phyloP scores from a whole-genome alignment of 2,329 filamentous ascomycete genomes.

The Coniochaeta hoffmannii region DNA sequence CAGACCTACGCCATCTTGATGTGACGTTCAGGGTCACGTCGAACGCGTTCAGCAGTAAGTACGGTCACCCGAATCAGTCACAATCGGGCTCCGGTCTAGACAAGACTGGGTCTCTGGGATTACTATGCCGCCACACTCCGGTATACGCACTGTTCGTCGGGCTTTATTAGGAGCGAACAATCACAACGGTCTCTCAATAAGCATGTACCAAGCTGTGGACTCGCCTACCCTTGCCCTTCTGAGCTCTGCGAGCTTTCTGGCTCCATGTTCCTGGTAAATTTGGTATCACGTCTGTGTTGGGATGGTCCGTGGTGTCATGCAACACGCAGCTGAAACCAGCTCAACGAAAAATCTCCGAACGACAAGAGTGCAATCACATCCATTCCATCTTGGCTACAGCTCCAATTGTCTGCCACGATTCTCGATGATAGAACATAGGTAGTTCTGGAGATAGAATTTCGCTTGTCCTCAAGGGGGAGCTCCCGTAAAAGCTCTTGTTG shows the following conservation, averaged over 20 bases:
- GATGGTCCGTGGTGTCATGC: background rate
- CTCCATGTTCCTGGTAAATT: constrained; percentile 1
- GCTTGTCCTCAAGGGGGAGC: background rate
- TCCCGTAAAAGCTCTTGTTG: background rate
- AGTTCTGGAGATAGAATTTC: background rate
- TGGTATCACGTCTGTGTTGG: constrained; percentile 1
- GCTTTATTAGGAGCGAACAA: background rate
- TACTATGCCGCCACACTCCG: background rate
- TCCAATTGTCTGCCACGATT: background rate
- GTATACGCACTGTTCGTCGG: background rate
- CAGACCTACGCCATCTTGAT: constrained; percentile 1
- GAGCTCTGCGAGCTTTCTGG: background rate
- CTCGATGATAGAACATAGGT: too few species aligned
- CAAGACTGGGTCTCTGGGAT: background rate
- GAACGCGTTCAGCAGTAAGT: background rate
- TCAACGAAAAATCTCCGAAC: background rate
- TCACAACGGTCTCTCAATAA: background rate
- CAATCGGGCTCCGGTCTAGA: background rate
- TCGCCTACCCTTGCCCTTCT: background rate
- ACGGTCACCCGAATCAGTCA: background rate
- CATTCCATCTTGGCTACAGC: background rate
- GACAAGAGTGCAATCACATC: background rate
- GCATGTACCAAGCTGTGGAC: background rate
- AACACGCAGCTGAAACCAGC: background rate
- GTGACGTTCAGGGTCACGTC: background rate